Percentiles rank a stretch among this genome's conserved stretches.
These are phyloP conservation scores for Phytophthora boehmeriae DNA, from an alignment of 352 stramenopile species.

Conservation along the genomic window DNA sequence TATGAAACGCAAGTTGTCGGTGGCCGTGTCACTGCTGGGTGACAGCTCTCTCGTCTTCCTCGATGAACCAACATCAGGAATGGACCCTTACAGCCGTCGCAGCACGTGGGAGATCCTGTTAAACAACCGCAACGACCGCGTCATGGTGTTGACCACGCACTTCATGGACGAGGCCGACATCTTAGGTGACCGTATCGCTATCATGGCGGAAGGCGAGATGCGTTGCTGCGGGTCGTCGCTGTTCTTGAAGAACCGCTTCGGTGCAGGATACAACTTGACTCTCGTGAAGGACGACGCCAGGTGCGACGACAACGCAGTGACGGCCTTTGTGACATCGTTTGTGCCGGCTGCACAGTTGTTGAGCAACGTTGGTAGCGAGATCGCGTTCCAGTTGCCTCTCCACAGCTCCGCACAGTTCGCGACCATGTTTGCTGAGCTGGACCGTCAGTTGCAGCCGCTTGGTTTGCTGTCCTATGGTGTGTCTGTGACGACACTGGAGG, in stretches of 20 bases:
- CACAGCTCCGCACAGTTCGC: constrained; percentile 46
- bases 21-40: constrained; percentile 87
- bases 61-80: constrained; percentile 92
- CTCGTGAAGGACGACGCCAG: constrained; percentile 49
- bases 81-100: constrained; percentile 94
- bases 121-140: constrained; percentile 44
- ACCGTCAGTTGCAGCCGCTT: constrained; percentile 39
- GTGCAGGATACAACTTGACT: constrained; percentile 67
- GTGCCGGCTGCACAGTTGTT: constrained; percentile 44
- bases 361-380: constrained; percentile 69
- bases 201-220: constrained; percentile 78
- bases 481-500: constrained; percentile 87
- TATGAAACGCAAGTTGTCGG: constrained; percentile 91
- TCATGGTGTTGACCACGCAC: constrained; percentile 91
- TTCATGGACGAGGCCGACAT: constrained; percentile 94
- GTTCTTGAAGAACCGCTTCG: constrained; percentile 75
- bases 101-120: constrained; percentile 90
- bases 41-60: constrained; percentile 83
- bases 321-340: constrained; percentile 27
- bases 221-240: constrained; percentile 67
- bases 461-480: constrained; percentile 51
- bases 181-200: constrained; percentile 77
- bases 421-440: constrained; percentile 58
- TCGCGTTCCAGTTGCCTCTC: constrained; percentile 65
- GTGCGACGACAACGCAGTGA: constrained; percentile 30